Percentiles rank a stretch among this genome's conserved stretches.
Evolutionary conservation across 371 early-diverging fungal species (phyloP).

Genomic region (Nosema muscidifuracis): DNA sequence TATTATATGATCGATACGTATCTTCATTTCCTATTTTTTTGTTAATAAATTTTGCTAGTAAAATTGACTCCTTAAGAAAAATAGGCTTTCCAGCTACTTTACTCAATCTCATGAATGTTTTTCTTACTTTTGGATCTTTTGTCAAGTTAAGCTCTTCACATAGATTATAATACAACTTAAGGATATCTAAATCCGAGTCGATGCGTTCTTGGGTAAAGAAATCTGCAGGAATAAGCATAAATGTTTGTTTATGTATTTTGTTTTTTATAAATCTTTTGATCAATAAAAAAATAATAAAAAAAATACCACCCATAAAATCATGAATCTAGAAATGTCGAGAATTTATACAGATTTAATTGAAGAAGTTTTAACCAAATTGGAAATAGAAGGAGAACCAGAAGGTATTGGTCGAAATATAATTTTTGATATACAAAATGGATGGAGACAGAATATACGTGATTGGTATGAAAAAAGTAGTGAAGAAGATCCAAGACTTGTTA

Average conservation of each 20-base stretch:
- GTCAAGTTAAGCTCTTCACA: slow-evolving; percentile 50
- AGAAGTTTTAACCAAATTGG: slow-evolving; percentile 46
- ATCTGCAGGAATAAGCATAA: slow-evolving; percentile 54
- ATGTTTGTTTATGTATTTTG: slow-evolving; percentile 16
- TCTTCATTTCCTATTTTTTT: neutral
- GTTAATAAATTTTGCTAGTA: slow-evolving; percentile 43
- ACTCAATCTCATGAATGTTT: slow-evolving; percentile 44
- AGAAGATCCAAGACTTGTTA: neutral
- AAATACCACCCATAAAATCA: slow-evolving; percentile 17
- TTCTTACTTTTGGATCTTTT: slow-evolving; percentile 41
- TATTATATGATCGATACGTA: too few species aligned
- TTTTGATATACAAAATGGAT: slow-evolving; percentile 52
- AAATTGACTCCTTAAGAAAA: slow-evolving; percentile 41
- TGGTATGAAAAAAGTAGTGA: slow-evolving; percentile 1
- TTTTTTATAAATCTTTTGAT: neutral
- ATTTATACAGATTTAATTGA: slow-evolving; percentile 55
- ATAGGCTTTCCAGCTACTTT: slow-evolving; percentile 44
- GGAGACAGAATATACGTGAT: slow-evolving; percentile 39
- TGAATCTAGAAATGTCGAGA: slow-evolving; percentile 55
- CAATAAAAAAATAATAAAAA: slow-evolving; percentile 19
- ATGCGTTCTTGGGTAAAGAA: slow-evolving; percentile 49
- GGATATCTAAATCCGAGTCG: slow-evolving; percentile 40
- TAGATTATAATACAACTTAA: slow-evolving; percentile 44
- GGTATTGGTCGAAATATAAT: slow-evolving; percentile 39
- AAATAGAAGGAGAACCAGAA: slow-evolving; percentile 28